Base-by-base conservation (phyloP, 2,329 filamentous ascomycete genomes). In the Graphiopsis chlorocephala region DNA sequence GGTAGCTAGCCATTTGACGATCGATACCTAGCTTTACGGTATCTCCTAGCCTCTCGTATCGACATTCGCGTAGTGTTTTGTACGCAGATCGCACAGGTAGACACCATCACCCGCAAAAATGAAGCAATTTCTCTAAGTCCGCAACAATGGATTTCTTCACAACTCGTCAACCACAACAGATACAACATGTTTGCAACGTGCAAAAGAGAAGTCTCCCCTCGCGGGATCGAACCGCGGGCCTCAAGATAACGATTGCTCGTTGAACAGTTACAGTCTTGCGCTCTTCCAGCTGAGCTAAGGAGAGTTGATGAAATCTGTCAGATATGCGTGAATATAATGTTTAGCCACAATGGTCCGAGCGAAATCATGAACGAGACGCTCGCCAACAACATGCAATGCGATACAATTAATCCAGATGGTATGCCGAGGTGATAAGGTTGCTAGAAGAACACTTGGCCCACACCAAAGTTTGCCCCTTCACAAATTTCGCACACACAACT, bases 281-380 rank as follows among this genome's bases (percentile, higher is more conserved):
- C n/a, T n/a, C n/a, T n/a, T n/a, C n/a, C n/a, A n/a, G n/a, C 48
- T 52, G 48, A 52, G 48, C 48, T 52, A 52, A 52, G 48, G 48
- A 52, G 48, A 52, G 48, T 29, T 52, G 25, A 29, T 50, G 45
- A 17, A 17, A 17, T 3, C 33, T 3, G 4, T 15, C 12, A 35
- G 12, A n/a, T n/a, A n/a, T n/a, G n/a, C n/a, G n/a, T n/a, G n/a
- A n/a, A n/a, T n/a, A n/a, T n/a, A n/a, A n/a, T n/a, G n/a, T n/a
- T n/a, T n/a, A n/a, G n/a, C n/a, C n/a, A n/a, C n/a, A n/a, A n/a
- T n/a, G n/a, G n/a, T n/a, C n/a, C n/a, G n/a, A n/a, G n/a, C n/a
- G n/a, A n/a, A n/a, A n/a, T n/a, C n/a, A n/a, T n/a, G n/a, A n/a
- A n/a, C n/a, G n/a, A n/a, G n/a, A n/a, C n/a, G n/a, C n/a, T n/a